Conservation (phyloP, 768 basidiomycete species). For the Mycena rebaudengoi region DNA sequence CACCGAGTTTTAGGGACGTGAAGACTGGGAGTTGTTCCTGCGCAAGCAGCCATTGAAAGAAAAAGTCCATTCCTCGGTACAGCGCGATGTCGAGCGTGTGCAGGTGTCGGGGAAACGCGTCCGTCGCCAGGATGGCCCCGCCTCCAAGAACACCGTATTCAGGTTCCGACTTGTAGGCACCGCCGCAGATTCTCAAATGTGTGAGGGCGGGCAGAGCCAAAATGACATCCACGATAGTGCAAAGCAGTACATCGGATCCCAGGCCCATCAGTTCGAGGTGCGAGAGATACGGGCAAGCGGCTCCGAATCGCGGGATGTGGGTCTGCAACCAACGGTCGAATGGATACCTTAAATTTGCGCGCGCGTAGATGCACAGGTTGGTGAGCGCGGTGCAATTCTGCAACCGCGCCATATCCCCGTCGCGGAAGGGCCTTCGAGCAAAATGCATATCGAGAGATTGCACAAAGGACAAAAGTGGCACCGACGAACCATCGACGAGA, state of each 20-base stretch:
- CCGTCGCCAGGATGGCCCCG: not conserved
- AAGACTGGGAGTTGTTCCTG: not conserved
- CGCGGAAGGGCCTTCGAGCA: not conserved
- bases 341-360: not conserved
- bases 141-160: not conserved
- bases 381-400: not conserved
- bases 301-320: not conserved
- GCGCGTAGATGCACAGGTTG: not conserved
- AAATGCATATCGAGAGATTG: not conserved
- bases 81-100: not conserved
- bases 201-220: not conserved
- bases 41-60: constrained; percentile 2
- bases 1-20: not conserved
- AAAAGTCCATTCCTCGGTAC: not conserved
- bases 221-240: not conserved
- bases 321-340: not conserved
- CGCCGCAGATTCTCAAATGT: not conserved
- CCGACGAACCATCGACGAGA: not conserved
- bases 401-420: not conserved
- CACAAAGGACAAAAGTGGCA: not conserved
- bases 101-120: not conserved
- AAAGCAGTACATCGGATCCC: not conserved
- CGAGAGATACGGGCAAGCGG: not conserved
- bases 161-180: not conserved
- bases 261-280: not conserved